Base-by-base conservation (phyloP, 805 yeast genomes). In the Torulaspora indica region DNA sequence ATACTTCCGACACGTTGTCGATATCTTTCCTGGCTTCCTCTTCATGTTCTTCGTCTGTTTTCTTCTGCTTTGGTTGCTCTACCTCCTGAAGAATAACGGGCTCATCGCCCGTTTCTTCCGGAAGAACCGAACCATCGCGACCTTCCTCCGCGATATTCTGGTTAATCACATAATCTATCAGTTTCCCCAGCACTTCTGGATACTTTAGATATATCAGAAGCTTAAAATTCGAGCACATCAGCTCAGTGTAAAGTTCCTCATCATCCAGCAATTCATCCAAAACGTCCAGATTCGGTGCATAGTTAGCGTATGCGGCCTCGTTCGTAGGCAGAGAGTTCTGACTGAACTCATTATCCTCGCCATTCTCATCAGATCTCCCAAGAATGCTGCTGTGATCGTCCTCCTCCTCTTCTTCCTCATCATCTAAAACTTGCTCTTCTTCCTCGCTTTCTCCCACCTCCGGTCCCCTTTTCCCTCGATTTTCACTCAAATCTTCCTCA, bases 141-240 rank as follows among this genome's bases (percentile, higher is more conserved):
- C 53, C 56, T 18, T 60, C 63, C 30, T 51, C 54, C 15, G 61
- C 58, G 22, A 66, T 57, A n/a, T 58, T 60, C 31, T 69, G 73
- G 15, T 64, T 61, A 10, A 79, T 78, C 33, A 89, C 75, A 55
- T 78, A 80, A 31, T 82, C 79, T 24, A 91, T 78, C 46, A 91
- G 73, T 45, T 79, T 78, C 41, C 72, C 74, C 47, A 91, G 63
- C 12, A 87, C 78, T 42, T 81, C 85, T 12, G 93, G 89, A 58
- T 85, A 86, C 50, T 91, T 75, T 43, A 93, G 70, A 56, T 82
- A 82, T 56, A 88, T 93, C 31, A 90, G 72, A 39, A 93, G 73
- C 58, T 84, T 82, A 35, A 82, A 74, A 61, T 85, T 85, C 14
- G 88, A 81, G 17, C 83, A 77, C 50, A 82, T 67, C 29, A 87